Conservation (phyloP, 108 stramenopile genomes). For the Skeletonema grethae region DNA sequence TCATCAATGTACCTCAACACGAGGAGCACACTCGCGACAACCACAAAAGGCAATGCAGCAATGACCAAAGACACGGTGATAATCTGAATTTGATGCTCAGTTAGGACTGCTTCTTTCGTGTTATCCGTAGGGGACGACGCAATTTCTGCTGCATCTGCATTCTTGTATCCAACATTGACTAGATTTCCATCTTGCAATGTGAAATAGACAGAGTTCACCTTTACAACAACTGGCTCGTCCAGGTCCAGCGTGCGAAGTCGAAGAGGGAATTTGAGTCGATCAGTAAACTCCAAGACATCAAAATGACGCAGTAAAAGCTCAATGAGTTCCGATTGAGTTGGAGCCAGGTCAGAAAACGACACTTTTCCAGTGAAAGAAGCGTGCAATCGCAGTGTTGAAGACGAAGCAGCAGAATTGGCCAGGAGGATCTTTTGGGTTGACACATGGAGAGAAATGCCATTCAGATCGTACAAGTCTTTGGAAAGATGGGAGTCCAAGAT, state of each 20-base stretch:
- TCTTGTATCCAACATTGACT: slow-evolving; percentile 10
- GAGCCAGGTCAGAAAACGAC: slow-evolving; percentile 25
- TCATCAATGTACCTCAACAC: background rate
- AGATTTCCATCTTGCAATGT: slow-evolving; percentile 24
- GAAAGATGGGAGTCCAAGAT: slow-evolving; percentile 18
- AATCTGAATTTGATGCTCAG: background rate
- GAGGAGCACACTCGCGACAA: background rate
- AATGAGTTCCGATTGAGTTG: slow-evolving; percentile 17
- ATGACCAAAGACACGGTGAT: background rate
- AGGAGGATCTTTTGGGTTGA: background rate
- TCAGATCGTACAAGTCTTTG: slow-evolving; percentile 24
- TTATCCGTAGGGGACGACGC: background rate
- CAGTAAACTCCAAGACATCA: slow-evolving; percentile 25
- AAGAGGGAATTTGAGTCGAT: slow-evolving; percentile 16
- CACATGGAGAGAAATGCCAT: slow-evolving; percentile 25
- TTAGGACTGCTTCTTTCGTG: background rate
- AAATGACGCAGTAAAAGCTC: slow-evolving; percentile 29
- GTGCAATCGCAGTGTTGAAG: slow-evolving; percentile 22
- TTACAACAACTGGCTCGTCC: background rate
- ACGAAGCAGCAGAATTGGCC: background rate
- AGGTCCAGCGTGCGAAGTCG: background rate
- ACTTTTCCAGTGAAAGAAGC: slow-evolving; percentile 30
- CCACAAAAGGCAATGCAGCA: background rate
- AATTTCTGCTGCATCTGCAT: background rate
- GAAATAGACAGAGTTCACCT: slow-evolving; percentile 40